Conservation (phyloP, 2,329 filamentous ascomycete species). For the Orbilia quercus region DNA sequence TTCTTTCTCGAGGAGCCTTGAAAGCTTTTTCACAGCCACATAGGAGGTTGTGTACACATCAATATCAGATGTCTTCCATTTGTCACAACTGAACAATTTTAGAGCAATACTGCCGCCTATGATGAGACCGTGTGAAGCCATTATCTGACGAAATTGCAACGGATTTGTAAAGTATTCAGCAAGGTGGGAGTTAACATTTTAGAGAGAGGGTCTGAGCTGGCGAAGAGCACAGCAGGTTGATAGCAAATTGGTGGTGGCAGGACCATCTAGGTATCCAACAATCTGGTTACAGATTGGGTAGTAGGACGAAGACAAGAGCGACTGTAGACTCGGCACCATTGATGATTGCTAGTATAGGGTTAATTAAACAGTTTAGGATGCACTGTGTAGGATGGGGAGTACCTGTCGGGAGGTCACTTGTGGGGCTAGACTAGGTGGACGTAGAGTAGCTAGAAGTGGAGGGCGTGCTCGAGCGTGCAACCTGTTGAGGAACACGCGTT, state of each 20-base stretch:
- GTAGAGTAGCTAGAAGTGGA: too few relatives aligned
- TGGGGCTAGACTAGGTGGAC: too few relatives aligned
- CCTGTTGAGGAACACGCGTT: too few relatives aligned
- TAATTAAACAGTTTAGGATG: too few relatives aligned
- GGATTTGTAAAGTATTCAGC: slow-evolving; percentile 8
- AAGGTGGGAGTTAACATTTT: neutral
- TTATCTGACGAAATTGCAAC: slow-evolving; percentile 12
- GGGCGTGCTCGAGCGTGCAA: too few relatives aligned
- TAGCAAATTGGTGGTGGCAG: neutral
- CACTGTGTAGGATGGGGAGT: too few relatives aligned
- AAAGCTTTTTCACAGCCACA: neutral
- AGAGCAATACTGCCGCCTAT: slow-evolving; percentile 31
- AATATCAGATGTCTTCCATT: slow-evolving; percentile 6
- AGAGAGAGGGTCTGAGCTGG: neutral
- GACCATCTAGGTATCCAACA: neutral
- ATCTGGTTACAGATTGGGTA: neutral
- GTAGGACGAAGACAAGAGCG: too few relatives aligned
- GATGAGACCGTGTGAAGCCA: slow-evolving; percentile 12
- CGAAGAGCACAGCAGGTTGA: neutral
- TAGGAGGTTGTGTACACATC: slow-evolving; percentile 19
- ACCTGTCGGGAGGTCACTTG: too few relatives aligned
- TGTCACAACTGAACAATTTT: slow-evolving; percentile 12
- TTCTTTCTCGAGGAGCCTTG: neutral
- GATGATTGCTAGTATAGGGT: too few relatives aligned
- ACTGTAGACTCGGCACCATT: too few relatives aligned